Evolutionary conservation across 164 flowering plant species (phyloP).

Genomic region (Warburgia ugandensis): DNA sequence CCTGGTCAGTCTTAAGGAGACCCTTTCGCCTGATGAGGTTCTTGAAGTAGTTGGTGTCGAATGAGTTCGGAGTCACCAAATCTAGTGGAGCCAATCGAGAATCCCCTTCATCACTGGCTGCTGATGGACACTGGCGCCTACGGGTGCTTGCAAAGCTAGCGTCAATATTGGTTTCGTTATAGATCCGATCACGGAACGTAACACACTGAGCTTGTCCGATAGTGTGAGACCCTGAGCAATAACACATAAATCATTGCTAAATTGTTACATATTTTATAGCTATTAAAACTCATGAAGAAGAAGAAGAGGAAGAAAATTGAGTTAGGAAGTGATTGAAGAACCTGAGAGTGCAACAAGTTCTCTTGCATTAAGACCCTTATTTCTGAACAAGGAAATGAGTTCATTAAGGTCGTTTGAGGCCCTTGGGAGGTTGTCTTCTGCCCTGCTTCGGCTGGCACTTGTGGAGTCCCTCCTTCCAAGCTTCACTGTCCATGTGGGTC

Average conservation of each 20-base stretch:
- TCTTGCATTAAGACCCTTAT: slow-evolving; percentile 5
- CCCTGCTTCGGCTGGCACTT: slow-evolving; percentile 4
- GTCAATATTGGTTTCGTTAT: slow-evolving; percentile 34
- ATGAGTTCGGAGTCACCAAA: slow-evolving; percentile 34
- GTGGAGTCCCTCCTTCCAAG: slow-evolving; percentile 24
- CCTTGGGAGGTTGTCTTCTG: slow-evolving; percentile 2
- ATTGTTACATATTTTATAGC: not conserved
- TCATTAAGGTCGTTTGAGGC: slow-evolving; percentile 4
- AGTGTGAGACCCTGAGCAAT: slow-evolving; percentile 44
- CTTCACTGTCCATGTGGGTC: slow-evolving; percentile 8
- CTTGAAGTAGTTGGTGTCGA: slow-evolving; percentile 46
- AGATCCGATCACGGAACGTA: slow-evolving; percentile 24
- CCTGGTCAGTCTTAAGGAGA: slow-evolving; percentile 14
- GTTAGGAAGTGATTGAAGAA: not conserved
- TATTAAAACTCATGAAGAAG: not conserved
- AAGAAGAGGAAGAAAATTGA: not conserved
- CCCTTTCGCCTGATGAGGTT: slow-evolving; percentile 20
- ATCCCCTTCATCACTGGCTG: slow-evolving; percentile 14
- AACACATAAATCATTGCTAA: no score
- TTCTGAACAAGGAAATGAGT: slow-evolving; percentile 3
- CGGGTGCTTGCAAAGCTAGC: slow-evolving; percentile 29
- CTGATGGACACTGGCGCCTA: slow-evolving; percentile 23
- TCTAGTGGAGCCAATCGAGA: slow-evolving; percentile 46
- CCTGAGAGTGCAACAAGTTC: slow-evolving; percentile 12
- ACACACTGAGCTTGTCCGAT: slow-evolving; percentile 32